Base-by-base conservation (phyloP, 257 asterid genomes). In the Solanum clarkiae region DNA sequence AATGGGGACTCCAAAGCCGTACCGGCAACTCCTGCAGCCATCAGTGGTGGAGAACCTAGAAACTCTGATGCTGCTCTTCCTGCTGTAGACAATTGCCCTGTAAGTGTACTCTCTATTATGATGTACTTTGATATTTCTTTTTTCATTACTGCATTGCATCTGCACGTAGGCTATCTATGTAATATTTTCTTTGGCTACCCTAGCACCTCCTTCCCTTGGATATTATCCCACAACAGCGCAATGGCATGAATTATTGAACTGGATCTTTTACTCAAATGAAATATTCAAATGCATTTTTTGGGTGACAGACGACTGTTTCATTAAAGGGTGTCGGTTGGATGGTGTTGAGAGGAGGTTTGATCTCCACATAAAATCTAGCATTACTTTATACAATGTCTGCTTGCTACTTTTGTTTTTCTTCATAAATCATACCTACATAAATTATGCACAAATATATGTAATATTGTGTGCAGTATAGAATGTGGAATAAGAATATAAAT, bases 41-140 rank as follows among this genome's bases (percentile, higher is more conserved):
- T 51, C 82, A 77, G 63, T 84, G 92, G 12, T 51, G 82, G 82
- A 15, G 86, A 87, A 71, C 80, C 77, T 10, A 88, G 87, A 91
- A 90, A 93, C 91, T 86, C 86, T 8, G 88, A 75, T 86, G 87
- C 89, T 81, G 90, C 89, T 69, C 93, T 88, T 82, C 97, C 91
- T 80, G 87, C 92, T 88, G 94, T 97, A 55, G 94, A 93, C 62
- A 11, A 75, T 75, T 49, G 62, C 82, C 62, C 82, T 75, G 82
- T 75, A 49, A 49, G 82, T 77, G 51, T 26, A 51, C 82, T 15
- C 14, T 24, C 82, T 15, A 0, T 14, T 42, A 18, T 42, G 80
- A 71, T 20, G 16, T 69, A 36, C 51, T 4, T 36, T 4, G 51
- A n/a, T 72, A 42, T 5, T 62, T 60, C 32, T 24, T 36, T 62